Conservation (phyloP, 176 grass and related monocot genomes). For the Oryza rufipogon region DNA sequence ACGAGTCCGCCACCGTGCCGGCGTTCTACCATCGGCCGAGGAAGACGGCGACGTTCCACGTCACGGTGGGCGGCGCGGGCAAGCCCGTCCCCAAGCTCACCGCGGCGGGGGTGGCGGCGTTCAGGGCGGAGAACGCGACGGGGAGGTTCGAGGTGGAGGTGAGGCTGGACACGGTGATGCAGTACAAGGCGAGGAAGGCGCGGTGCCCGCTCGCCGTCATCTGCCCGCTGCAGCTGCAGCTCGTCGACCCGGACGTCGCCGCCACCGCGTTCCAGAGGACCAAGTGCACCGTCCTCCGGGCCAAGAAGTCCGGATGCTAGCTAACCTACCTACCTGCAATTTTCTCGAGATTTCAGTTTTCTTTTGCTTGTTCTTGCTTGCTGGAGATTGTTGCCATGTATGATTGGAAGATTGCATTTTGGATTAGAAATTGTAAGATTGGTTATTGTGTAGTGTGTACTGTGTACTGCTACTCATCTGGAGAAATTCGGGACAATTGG, state of each 20-base stretch:
- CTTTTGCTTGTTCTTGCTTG: background rate
- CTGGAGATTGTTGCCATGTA: background rate
- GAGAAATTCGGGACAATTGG: background rate
- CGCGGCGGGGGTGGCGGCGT: constrained; percentile 26
- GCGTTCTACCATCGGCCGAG: background rate
- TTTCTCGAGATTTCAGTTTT: background rate
- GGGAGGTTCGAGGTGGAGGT: constrained; percentile 38
- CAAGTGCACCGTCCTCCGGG: constrained; percentile 57
- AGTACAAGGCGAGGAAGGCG: constrained; percentile 42
- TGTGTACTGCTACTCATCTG: background rate
- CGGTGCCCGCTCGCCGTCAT: constrained; percentile 39
- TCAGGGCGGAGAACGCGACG: constrained; percentile 26
- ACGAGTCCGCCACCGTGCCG: constrained; percentile 37
- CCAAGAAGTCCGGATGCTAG: constrained; percentile 50
- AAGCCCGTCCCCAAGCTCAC: constrained; percentile 25
- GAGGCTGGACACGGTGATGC: constrained; percentile 48
- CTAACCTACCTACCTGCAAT: background rate
- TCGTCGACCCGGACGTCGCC: constrained; percentile 53
- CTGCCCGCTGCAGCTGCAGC: constrained; percentile 53
- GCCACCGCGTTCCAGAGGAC: constrained; percentile 56
- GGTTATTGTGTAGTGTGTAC: background rate
- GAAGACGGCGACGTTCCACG: constrained; percentile 31
- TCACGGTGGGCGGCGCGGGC: constrained; percentile 34
- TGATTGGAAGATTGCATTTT: background rate
- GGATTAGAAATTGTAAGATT: background rate